Evolutionary conservation across 768 basidiomycete species (phyloP), one percentile per base, ranked within the genome.

Genomic region (Suillus bovinus): DNA sequence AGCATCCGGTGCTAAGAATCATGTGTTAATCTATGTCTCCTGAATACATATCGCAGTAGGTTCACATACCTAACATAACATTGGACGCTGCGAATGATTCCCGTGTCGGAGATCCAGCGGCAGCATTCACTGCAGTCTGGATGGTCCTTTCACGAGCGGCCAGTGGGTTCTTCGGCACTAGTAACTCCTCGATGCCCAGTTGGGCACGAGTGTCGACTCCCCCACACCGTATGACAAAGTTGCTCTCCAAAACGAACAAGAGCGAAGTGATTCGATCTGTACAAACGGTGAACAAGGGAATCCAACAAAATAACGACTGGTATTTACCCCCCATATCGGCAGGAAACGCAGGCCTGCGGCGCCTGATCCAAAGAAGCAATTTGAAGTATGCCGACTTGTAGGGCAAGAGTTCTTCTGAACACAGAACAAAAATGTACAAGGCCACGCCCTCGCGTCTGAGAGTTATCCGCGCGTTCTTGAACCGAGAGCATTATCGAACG

Each of bases 311-410:
- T n/a, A 22, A 13, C 36, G 2, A 29, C 17, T 57, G 34, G 61
- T 61, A 11, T 63, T 53, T 72, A 67, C 74, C 74, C 60, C 57
- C 68, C 5, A 76, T 64, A 13, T 76, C 75, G 0, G 56, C 14
- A 13, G 58, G 52, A 65, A 74, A 75, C 36, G 61, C 64, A 16
- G 58, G 47, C 33, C 74, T 69, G 39, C 78, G 79, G 49, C 72
- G 71, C 63, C 78, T 72, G 14, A 82, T 68, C 65, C 79, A 71
- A 39, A 75, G 71, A 42, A 86, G 74, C 58, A 85, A 70, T 62
- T 77, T 78, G 68, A 83, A 77, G 71, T 86, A 86, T 11, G 77
- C 78, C 41, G 72, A 68, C 72, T 84, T 86, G 73, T 79, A 76
- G 16, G 73, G 75, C 41, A 72, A 66, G 36, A 79, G 68, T 59